Evolutionary conservation across 495 filamentous ascomycete species (phyloP).

Genomic region (Amphirosellinia nigrospora): DNA sequence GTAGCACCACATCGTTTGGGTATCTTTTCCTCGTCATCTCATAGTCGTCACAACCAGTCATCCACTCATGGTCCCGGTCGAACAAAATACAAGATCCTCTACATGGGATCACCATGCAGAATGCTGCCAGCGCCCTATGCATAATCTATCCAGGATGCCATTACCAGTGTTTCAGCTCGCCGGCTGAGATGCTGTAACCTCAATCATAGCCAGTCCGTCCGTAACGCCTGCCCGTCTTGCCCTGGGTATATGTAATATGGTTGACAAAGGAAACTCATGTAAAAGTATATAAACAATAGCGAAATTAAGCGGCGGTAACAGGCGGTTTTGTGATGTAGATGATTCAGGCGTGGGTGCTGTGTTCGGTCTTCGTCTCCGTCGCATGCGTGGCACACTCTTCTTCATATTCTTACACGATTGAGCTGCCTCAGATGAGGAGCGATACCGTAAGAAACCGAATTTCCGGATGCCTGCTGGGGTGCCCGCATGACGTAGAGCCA

Average conservation of each 20-base stretch:
- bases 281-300: slow-evolving; percentile 7
- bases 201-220: slow-evolving; percentile 10
- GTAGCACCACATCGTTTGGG: slow-evolving; percentile 8
- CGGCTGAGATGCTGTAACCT: slow-evolving; percentile 20
- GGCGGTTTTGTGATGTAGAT: slow-evolving; percentile 32
- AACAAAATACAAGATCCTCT: slow-evolving; percentile 12
- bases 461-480: slow-evolving; percentile 45
- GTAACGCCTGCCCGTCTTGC: slow-evolving; percentile 26
- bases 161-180: slow-evolving; percentile 22
- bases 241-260: slow-evolving; percentile 24
- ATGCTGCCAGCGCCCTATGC: slow-evolving; percentile 22
- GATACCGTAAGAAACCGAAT: slow-evolving; percentile 44
- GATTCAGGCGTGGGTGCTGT: slow-evolving; percentile 29
- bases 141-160: slow-evolving; percentile 20
- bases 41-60: slow-evolving; percentile 14
- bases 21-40: slow-evolving; percentile 23
- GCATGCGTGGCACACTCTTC: slow-evolving; percentile 50
- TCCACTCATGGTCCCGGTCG: neutral
- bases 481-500: slow-evolving; percentile 34
- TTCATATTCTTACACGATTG: slow-evolving; percentile 50
- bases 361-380: slow-evolving; percentile 41
- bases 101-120: neutral
- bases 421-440: slow-evolving; percentile 49
- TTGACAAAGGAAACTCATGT: slow-evolving; percentile 14
- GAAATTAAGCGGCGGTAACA: slow-evolving; percentile 27